These are phyloP conservation scores for Eremochloa ophiuroides DNA, from an alignment of 176 grass and related monocot species.

Conservation along the genomic window DNA sequence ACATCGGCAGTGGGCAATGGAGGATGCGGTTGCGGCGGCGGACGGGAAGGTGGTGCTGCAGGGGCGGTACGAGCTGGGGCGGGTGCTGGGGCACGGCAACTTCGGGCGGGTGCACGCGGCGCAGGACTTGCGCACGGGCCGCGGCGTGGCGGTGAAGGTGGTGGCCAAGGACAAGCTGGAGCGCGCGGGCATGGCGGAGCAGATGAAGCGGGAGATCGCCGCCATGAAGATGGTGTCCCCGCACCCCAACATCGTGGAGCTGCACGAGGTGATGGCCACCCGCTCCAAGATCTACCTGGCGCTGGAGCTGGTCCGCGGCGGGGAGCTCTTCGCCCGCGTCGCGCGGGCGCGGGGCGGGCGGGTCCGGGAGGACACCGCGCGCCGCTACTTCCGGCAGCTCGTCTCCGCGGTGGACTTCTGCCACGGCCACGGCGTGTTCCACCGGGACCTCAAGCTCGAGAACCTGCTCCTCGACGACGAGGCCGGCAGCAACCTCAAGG, in stretches of 20 bases:
- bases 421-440: neutral
- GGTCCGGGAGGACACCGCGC: neutral
- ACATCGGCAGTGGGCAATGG: neutral
- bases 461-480: neutral
- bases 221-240: neutral
- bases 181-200: neutral
- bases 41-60: neutral
- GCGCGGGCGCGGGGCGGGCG: neutral
- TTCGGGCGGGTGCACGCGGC: neutral
- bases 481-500: neutral
- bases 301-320: constrained; percentile 49
- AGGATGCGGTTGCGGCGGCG: neutral
- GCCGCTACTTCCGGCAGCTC: neutral
- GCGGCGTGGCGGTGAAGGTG: neutral
- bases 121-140: neutral
- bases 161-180: neutral
- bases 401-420: neutral
- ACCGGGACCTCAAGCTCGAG: neutral
- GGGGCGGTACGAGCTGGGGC: neutral
- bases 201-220: neutral
- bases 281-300: constrained; percentile 26
- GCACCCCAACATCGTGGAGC: neutral
- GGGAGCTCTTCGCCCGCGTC: neutral
- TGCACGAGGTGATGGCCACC: constrained; percentile 31
- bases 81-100: neutral